A percentile compares a stretch with the other conserved stretches of the same genome.
These are phyloP conservation scores for Pulveroboletus ravenelii DNA, from an alignment of 768 basidiomycete species.

Conservation along the genomic window DNA sequence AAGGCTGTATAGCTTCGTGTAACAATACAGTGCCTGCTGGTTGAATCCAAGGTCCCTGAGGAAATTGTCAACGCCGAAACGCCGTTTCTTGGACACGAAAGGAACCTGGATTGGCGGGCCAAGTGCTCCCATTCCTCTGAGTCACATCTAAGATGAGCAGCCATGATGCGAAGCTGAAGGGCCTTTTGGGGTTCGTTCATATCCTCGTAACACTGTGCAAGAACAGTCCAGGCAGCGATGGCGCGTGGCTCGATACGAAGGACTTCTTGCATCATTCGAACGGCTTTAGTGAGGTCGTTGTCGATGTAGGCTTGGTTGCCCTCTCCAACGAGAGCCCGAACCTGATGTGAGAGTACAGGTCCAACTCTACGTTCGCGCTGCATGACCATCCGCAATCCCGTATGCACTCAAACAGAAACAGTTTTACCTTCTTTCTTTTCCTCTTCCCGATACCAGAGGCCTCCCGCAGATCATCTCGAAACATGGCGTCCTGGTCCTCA, in stretches of 20 bases:
- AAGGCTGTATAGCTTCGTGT: background rate
- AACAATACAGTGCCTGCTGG: background rate
- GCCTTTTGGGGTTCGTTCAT: conserved; percentile 8
- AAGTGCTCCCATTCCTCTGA: conserved; percentile 82
- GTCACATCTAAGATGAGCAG: conserved; percentile 76
- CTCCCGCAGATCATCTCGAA: conserved; percentile 58
- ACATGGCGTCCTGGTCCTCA: conserved; percentile 61
- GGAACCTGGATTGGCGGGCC: conserved; percentile 67
- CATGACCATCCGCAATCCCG: background rate
- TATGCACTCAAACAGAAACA: background rate
- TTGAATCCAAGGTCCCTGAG: background rate
- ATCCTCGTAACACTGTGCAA: conserved; percentile 10
- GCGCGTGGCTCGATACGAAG: conserved; percentile 90
- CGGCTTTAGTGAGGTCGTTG: conserved; percentile 58
- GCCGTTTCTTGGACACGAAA: conserved; percentile 41
- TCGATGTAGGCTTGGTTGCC: conserved; percentile 86
- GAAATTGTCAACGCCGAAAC: conserved; percentile 52
- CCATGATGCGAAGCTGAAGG: conserved; percentile 6
- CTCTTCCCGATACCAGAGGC: conserved; percentile 66
- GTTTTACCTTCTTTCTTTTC: conserved; percentile 41
- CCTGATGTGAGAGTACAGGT: conserved; percentile 5
- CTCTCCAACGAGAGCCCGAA: conserved; percentile 51
- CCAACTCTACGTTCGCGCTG: conserved; percentile 6
- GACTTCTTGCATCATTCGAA: conserved; percentile 82
- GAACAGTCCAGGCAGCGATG: conserved; percentile 74